Conservation (phyloP, 768 basidiomycete genomes). For the Boletus pseudopeckii region DNA sequence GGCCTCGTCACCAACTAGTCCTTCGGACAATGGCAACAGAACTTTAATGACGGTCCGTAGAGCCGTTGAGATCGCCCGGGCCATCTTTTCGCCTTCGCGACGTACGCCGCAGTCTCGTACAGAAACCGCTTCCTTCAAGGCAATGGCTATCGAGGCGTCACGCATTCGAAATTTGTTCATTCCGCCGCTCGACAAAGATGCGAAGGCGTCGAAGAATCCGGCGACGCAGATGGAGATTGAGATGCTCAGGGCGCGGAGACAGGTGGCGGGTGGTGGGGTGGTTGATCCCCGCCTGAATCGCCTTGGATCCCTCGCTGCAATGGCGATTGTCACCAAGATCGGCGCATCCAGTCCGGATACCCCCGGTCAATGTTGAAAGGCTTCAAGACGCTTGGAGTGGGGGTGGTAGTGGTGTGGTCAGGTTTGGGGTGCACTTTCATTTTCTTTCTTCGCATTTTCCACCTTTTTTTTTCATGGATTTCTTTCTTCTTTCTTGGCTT, state of each 20-base stretch:
- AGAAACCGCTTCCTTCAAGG: not conserved
- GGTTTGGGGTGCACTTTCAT: not conserved
- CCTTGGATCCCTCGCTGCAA: not conserved
- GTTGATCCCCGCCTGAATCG: not conserved
- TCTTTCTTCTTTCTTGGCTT: not conserved
- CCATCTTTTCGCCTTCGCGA: not conserved
- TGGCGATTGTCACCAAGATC: not conserved
- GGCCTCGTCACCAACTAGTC: not conserved
- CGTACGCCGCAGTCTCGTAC: not conserved
- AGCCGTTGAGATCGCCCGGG: not conserved
- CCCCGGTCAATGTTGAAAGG: not conserved
- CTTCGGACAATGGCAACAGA: not conserved
- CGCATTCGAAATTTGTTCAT: constrained; percentile 1
- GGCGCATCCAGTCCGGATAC: not conserved
- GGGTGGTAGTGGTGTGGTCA: not conserved
- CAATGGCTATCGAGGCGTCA: not conserved
- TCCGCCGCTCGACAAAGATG: constrained; percentile 3
- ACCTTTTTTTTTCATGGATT: not conserved
- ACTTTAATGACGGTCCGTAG: not conserved
- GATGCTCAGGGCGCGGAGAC: constrained; percentile 3
- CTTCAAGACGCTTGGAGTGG: not conserved
- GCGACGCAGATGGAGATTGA: constrained; percentile 10
- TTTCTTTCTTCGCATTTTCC: not conserved
- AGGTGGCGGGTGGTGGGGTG: not conserved
- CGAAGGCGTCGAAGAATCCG: not conserved